phyloP scores from a whole-genome alignment of 805 yeast genomes.

The Candida stauntonica region DNA sequence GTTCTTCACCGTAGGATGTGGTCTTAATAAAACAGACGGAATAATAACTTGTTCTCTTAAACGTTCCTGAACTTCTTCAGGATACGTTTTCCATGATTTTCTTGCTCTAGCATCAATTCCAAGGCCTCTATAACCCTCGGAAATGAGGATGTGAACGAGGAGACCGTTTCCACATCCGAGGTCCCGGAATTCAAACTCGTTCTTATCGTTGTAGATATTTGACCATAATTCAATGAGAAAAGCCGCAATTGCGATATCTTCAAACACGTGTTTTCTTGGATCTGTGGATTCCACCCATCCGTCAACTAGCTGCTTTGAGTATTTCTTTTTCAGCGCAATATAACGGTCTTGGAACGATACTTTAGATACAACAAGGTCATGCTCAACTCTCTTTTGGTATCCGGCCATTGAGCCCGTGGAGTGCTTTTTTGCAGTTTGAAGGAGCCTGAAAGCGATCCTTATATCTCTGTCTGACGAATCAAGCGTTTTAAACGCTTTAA shows the following conservation, averaged over 20 bases:
- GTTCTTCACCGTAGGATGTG: conserved; percentile 57
- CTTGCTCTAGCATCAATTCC: conserved; percentile 90
- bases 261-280: conserved; percentile 93
- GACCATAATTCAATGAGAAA: conserved; percentile 86
- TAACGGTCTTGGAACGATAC: conserved; percentile 80
- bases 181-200: conserved; percentile 71
- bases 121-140: conserved; percentile 77
- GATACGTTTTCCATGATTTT: conserved; percentile 81
- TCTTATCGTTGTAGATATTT: conserved; percentile 36
- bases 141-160: conserved; percentile 63
- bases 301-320: conserved; percentile 69
- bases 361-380: conserved; percentile 81
- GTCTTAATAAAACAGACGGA: conserved; percentile 69
- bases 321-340: conserved; percentile 73
- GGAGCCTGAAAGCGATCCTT: conserved; percentile 75
- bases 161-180: conserved; percentile 95
- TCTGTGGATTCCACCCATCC: conserved; percentile 94
- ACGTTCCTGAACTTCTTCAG: conserved; percentile 51
- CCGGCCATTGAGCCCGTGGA: conserved; percentile 81
- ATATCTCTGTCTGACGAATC: conserved; percentile 56
- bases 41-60: conserved; percentile 75
- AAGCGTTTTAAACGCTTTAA: conserved; percentile 28
- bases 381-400: conserved; percentile 82
- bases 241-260: conserved; percentile 93
- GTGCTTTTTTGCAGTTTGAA: conserved; percentile 79